Percentiles rank a stretch among this genome's conserved stretches.
Evolutionary conservation across 2,329 filamentous ascomycete species (phyloP).

Genomic region (Kalaharituber pfeilii): DNA sequence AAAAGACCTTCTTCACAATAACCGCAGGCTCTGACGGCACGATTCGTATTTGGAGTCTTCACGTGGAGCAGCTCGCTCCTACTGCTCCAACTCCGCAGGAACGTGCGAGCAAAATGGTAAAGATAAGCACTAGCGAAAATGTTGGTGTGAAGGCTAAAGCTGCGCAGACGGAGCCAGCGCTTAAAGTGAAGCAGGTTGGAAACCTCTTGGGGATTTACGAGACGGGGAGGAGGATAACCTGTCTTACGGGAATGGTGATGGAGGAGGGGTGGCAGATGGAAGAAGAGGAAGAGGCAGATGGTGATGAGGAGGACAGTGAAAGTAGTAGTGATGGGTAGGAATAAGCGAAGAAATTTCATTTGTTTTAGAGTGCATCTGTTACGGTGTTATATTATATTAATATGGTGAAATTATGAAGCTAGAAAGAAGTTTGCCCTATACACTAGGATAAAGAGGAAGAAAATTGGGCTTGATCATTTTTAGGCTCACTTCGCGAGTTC

Average conservation of each 20-base stretch:
- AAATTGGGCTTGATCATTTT: too few species aligned
- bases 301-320: not conserved
- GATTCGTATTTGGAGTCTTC: slow-evolving; percentile 58
- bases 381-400: too few species aligned
- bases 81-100: too few species aligned
- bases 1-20: slow-evolving; percentile 40
- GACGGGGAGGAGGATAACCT: slow-evolving; percentile 78
- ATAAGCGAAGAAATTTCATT: too few species aligned
- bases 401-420: too few species aligned
- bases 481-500: too few species aligned
- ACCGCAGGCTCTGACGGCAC: slow-evolving; percentile 73
- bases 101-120: not conserved
- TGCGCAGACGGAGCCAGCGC: not conserved
- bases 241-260: slow-evolving; percentile 74
- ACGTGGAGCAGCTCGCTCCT: not conserved
- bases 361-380: too few species aligned
- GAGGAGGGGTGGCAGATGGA: slow-evolving; percentile 45
- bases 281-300: slow-evolving; percentile 39
- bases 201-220: slow-evolving; percentile 59
- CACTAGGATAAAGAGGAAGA: too few species aligned
- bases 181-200: slow-evolving; percentile 36
- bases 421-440: too few species aligned
- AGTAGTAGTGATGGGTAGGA: slow-evolving; percentile 32
- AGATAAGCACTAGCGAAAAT: not conserved
- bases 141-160: not conserved